These are phyloP conservation scores for Vitis hybrid DNA, from an alignment of 177 flowering plant genomes.

Conservation along the genomic window DNA sequence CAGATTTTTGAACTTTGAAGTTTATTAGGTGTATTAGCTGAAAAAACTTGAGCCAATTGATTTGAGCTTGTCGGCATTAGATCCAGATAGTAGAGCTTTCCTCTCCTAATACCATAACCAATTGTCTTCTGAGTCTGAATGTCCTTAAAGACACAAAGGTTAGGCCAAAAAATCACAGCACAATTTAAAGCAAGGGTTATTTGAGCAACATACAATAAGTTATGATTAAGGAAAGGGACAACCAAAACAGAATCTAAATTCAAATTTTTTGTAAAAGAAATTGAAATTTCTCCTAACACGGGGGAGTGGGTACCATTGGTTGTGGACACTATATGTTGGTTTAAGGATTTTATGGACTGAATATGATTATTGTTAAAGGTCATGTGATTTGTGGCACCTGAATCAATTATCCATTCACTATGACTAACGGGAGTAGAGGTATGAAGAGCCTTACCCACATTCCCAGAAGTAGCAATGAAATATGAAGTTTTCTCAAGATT, in stretches of 20 bases:
- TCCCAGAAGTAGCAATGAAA: no score
- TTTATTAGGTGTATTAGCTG: no score
- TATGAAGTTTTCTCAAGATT: neutral
- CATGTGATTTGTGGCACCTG: constrained; percentile 17
- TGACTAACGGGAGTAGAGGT: no score
- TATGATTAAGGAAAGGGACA: neutral
- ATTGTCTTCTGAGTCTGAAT: constrained; percentile 1
- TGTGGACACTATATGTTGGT: constrained; percentile 8
- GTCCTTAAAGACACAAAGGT: constrained; percentile 1
- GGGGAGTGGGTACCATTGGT: constrained; percentile 7
- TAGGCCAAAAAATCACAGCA: constrained; percentile 17
- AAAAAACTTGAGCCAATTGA: no score
- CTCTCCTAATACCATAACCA: constrained; percentile 8
- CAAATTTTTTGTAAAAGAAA: neutral
- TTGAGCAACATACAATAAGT: no score
- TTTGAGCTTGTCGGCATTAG: neutral
- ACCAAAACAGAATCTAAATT: constrained; percentile 12
- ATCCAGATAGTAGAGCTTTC: neutral
- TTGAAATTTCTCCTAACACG: constrained; percentile 12
- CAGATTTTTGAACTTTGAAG: constrained; percentile 1
- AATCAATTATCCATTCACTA: neutral
- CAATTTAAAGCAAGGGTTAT: neutral
- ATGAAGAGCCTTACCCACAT: no score
- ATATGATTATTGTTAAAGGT: constrained; percentile 2
- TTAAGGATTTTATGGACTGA: neutral